Evolutionary conservation across 2,329 filamentous ascomycete genomes (phyloP), one percentile per base, ranked within the genome.

Genomic region (Hymenoscyphus fructigenus): DNA sequence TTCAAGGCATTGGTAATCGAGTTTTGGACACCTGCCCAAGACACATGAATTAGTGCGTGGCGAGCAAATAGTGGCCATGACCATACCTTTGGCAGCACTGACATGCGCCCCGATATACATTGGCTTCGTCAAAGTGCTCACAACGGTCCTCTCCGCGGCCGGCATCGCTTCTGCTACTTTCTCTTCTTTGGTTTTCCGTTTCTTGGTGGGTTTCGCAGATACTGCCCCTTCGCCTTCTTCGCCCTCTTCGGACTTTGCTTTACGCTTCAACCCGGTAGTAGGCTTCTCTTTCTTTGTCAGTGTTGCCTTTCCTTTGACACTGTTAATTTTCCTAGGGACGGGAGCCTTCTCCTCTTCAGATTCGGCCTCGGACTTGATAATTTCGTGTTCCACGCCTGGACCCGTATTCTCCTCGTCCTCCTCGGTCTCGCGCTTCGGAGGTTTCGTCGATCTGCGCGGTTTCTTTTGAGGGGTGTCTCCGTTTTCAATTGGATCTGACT

Each of bases 21-120:
- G 77, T 98, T 97, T 64, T 97, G 93, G 0, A 98, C 91, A 61
- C 93, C 91, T 93, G 71, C 17, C 57, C 57, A 28, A 66, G 20
- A 53, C 20, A 23, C 47, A 23, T 53, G 20, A n/a, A 53, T 53
- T 53, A 53, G 47, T 53, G 26, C 47, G 47, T 53, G 47, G 47
- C 20, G 12, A 53, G 23, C n/a, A 4, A 53, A 23, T 14, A 53
- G 47, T 53, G 47, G 47, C 20, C 47, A 26, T 15, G 47, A 23
- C 10, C 47, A 26, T 76, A 91, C 92, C 94, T 81, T 93, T 94
- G 32, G 95, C 93, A 68, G 86, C 88, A 77, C 91, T 95, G 67
- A 98, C 92, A 76, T 99, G 95, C 0, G 95, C 95, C 17, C 95
- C 95, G 63, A 99, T 89, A 73, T 91, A 89, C 84, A 97, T 91